Evolutionary conservation across 1,139 yeast genomes (phyloP), one percentile per base, ranked within the genome.

Genomic region (Candida smagusa): DNA sequence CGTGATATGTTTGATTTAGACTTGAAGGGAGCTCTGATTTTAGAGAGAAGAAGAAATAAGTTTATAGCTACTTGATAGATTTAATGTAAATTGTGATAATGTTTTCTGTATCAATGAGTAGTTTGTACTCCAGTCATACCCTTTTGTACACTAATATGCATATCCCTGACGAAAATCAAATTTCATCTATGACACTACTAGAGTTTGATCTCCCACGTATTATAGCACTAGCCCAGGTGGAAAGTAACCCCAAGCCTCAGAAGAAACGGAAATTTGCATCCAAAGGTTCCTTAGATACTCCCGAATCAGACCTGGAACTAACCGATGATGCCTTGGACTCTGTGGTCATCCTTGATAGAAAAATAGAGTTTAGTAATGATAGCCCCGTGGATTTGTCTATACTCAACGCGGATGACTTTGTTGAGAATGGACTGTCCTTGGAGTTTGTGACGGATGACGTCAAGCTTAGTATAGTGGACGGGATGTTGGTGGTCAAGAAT

Each of bases 11-110:
- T 89, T 56, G 90, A 85, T 44, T 70, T 90, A 54, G 78, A 79
- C 46, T 65, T 89, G 50, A 81, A 81, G 38, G 86, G 90, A 7
- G 89, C 96, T 1, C 83, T 95, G 1, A 79, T 89, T 37, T 66
- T 89, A 39, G 90, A 81, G 50, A 77, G 96, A 59, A 74, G 95
- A 54, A 79, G 76, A 61, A 56, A 68, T 37, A 65, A 65, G 40
- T 49, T 50, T 19, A 29, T 31, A n/a, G 30, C 30, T 12, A 12
- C 30, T 27, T n/a, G 16, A 12, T 27, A 27, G 30, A 11, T 8
- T 12, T 27, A 27, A 27, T 27, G 12, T n/a, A 27, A 12, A 27
- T 8, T 12, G 30, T n/a, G n/a, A n/a, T n/a, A n/a, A n/a, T n/a
- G n/a, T n/a, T n/a, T n/a, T n/a, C n/a, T n/a, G n/a, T n/a, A n/a